Base-by-base conservation (phyloP, 306 rosid genomes). In the Lathyrus oleraceus region DNA sequence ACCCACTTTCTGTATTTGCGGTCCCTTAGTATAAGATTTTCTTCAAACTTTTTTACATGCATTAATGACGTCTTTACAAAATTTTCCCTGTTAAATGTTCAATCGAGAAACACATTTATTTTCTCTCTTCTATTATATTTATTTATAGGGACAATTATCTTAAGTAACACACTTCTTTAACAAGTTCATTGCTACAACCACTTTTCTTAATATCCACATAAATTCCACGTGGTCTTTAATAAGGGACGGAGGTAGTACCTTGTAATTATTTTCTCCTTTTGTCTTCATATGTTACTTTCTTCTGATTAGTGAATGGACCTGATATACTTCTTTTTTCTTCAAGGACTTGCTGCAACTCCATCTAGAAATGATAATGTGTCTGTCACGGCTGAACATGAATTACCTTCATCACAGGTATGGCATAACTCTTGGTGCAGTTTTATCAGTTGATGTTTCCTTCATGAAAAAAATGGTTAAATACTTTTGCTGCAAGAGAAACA, bases 361-460 rank as follows among this genome's bases (percentile, higher is more conserved):
- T 78, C 86, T 35, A 77, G 86, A 78, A 87, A 81, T 57, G 87
- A 84, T 52, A 88, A 81, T 78, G 79, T 72, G 47, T 73, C 89
- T 75, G 83, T 45, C 48, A 88, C 78, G 61, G 89, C 86, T 58
- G 87, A 82, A 65, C 78, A 59, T 71, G 90, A 86, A 81, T 56
- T 95, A 49, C 97, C 86, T 73, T 81, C 88, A 60, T 81, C 86
- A 66, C 91, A 91, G 99, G 99, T 94, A 85, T 69, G 77, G 6
- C 47, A 63, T 43, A 70, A 36, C 57, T 66, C 71, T 25, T n/a
- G 48, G 70, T 71, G 53, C 39, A 57, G 17, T 43, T 61, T 48
- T 66, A 42, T 73, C 65, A 58, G 35, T 78, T 45, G 64, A 47
- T 65, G 49, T 49, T 45, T 62, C 43, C 45, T 30, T 51, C 62